Base-by-base conservation (phyloP, 2,329 filamentous ascomycete genomes). In the Colletotrichum liaoningense region DNA sequence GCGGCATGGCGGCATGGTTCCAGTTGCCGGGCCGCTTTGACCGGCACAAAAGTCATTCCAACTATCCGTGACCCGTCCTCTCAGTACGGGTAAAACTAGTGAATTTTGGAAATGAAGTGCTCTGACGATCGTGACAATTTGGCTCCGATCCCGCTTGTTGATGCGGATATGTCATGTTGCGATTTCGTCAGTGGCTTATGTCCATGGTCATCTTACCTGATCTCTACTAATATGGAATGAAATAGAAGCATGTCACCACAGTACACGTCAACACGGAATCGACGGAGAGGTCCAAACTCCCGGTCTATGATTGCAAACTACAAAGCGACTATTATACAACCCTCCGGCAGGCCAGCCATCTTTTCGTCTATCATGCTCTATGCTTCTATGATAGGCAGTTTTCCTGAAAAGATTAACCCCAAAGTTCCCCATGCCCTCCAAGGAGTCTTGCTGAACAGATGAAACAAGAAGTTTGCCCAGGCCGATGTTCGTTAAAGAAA, bases 271-370 rank as follows among this genome's bases (percentile, higher is more conserved):
- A 33, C 30, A 33, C 9, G 30, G n/a, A 24, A 2, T 1, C 5
- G 16, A n/a, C 19, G 26, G 52, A 42, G 64, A 58, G 57, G 52
- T 69, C 33, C 71, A 58, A 79, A 92, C 89, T 76, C 85, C 87
- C 49, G 19, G 62, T 77, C 76, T 77, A 77, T 76, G 72, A 75
- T 77, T 77, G 75, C 70, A 73, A 70, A 62, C 74, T 75, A 76
- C 65, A 79, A 77, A 77, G 72, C 72, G 74, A 79, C 78, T 80
- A 80, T 78, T 79, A 77, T 80, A 80, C 79, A 80, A 75, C 76
- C 77, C 75, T 69, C 74, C 57, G 73, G 70, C 71, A 72, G 73
- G 68, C 70, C 71, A 64, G 69, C 74, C 74, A 71, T 76, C 71
- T 67, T 60, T 75, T 71, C 74, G 66, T 69, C 46, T 73, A 74